phyloP scores from a whole-genome alignment of 78 protist species.

The Abeoforma whisleri region DNA sequence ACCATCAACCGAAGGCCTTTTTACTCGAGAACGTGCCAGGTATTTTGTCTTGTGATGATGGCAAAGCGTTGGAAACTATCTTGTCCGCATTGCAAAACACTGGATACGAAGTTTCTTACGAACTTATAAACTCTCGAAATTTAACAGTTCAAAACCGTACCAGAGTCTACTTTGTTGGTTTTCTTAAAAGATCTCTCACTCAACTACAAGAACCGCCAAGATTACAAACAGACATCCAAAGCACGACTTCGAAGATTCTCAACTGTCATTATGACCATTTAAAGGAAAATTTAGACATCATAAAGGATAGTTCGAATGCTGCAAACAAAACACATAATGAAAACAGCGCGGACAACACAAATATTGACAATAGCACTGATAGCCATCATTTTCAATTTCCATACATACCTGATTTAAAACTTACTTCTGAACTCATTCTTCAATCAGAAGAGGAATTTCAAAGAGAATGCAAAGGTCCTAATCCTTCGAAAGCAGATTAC shows the following conservation, averaged over 20 bases:
- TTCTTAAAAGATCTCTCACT: too few relatives aligned
- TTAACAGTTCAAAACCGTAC: slow-evolving; percentile 1
- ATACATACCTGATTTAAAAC: not conserved
- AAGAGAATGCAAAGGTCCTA: too few relatives aligned
- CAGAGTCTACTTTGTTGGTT: slow-evolving; percentile 25
- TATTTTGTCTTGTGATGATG: slow-evolving; percentile 3
- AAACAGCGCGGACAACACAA: too few relatives aligned
- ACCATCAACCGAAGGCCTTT: not conserved
- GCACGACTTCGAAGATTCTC: too few relatives aligned
- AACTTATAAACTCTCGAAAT: not conserved
- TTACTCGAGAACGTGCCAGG: slow-evolving; percentile 11
- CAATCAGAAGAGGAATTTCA: not conserved
- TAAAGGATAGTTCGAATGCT: too few relatives aligned
- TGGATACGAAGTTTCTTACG: slow-evolving; percentile 22
- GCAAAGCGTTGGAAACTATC: slow-evolving; percentile 19
- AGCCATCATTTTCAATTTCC: not conserved
- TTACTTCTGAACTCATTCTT: not conserved
- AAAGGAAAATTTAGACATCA: too few relatives aligned
- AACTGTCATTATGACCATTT: too few relatives aligned
- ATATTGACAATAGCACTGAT: too few relatives aligned
- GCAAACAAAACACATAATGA: too few relatives aligned
- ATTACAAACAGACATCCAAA: too few relatives aligned
- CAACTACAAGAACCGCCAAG: too few relatives aligned
- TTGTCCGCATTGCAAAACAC: not conserved
- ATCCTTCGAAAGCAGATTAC: too few relatives aligned